Conservation (phyloP, 108 stramenopile species). For the Epipyxis sp. region DNA sequence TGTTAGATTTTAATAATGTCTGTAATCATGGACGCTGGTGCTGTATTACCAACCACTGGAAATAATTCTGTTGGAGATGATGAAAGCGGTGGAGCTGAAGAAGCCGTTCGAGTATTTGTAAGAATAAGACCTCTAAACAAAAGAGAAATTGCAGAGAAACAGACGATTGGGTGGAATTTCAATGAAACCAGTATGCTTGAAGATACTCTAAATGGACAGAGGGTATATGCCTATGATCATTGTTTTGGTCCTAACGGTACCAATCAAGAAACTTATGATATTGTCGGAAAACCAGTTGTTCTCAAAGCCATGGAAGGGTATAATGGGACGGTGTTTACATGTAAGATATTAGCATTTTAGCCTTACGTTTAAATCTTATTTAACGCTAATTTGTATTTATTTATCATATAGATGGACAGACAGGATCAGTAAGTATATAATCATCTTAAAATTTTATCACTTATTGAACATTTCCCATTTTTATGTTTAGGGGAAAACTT, state of each 20-base stretch:
- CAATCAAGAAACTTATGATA: slow-evolving; percentile 50
- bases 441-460: no score
- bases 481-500: slow-evolving; percentile 11
- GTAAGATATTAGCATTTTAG: slow-evolving; percentile 23
- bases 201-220: slow-evolving; percentile 17
- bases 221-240: slow-evolving; percentile 25
- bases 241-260: slow-evolving; percentile 36
- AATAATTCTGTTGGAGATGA: no score
- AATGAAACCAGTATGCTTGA: slow-evolving; percentile 31
- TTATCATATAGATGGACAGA: slow-evolving; percentile 44
- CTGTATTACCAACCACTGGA: no score
- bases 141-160: slow-evolving; percentile 16
- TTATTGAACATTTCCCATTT: not conserved
- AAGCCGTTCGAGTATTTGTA: slow-evolving; percentile 29
- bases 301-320: slow-evolving; percentile 48
- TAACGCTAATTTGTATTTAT: not conserved
- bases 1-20: no score
- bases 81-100: slow-evolving; percentile 14
- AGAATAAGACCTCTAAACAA: slow-evolving; percentile 26
- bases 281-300: slow-evolving; percentile 53
- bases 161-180: slow-evolving; percentile 33
- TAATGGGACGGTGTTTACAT: slow-evolving; percentile 54
- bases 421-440: slow-evolving; percentile 12
- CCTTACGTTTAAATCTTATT: not conserved
- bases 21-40: no score